These are phyloP conservation scores for Ceratocystis harringtonii DNA, from an alignment of 2,329 filamentous ascomycete species.

Conservation along the genomic window DNA sequence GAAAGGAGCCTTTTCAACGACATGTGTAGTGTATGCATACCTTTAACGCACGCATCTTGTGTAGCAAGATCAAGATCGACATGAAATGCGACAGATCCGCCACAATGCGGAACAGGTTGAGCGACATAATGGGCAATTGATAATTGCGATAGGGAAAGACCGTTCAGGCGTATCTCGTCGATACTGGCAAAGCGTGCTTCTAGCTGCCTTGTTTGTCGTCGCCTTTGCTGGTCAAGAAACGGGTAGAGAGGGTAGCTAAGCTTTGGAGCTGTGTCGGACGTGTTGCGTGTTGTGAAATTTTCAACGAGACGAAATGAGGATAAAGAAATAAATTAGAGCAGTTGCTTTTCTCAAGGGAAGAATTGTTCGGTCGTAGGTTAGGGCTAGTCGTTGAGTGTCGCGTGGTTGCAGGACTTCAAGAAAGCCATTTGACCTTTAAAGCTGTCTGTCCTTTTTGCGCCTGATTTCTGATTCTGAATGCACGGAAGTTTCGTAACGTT, in stretches of 20 bases:
- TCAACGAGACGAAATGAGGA: not conserved
- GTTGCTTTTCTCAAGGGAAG: not conserved
- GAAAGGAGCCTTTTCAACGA: not conserved
- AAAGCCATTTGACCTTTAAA: not conserved
- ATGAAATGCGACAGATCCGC: conserved; percentile 86
- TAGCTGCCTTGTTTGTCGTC: not conserved
- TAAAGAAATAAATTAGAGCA: not conserved
- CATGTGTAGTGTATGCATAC: not conserved
- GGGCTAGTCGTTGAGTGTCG: not conserved
- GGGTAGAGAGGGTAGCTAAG: not conserved
- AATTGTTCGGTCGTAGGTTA: not conserved
- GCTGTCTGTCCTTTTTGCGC: conserved; percentile 2
- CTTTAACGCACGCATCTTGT: conserved; percentile 56
- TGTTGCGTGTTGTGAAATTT: not conserved
- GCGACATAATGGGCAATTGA: conserved; percentile 26
- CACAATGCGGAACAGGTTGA: conserved; percentile 45
- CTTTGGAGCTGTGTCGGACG: not conserved
- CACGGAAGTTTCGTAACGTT: conserved; percentile 1
- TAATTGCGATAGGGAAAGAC: not conserved
- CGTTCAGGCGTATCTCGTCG: not conserved
- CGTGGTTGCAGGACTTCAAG: not conserved
- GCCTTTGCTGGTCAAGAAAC: not conserved
- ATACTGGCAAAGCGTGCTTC: not conserved
- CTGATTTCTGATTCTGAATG: not conserved
- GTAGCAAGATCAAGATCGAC: conserved; percentile 85